These are phyloP conservation scores for Paramecium octaurelia DNA, from an alignment of 73 alveolate species.

Conservation along the genomic window DNA sequence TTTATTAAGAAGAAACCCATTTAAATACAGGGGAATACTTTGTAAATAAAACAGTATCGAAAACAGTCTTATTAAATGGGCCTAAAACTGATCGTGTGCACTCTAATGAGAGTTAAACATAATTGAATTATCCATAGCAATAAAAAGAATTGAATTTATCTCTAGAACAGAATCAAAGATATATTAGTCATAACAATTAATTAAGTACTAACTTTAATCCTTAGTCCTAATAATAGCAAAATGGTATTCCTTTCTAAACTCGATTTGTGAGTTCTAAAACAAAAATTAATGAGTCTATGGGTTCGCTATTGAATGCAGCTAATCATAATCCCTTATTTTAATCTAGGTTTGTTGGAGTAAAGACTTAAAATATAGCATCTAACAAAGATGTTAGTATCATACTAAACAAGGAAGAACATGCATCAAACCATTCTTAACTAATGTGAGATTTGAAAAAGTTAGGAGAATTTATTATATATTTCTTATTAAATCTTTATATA, in stretches of 20 bases:
- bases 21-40: neutral
- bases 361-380: neutral
- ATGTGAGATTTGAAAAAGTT: neutral
- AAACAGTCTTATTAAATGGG: neutral
- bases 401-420: neutral
- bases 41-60: neutral
- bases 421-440: neutral
- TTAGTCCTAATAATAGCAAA: neutral
- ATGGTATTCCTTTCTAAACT: neutral
- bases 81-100: neutral
- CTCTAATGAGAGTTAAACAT: neutral
- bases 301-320: neutral
- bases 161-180: neutral
- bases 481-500: neutral
- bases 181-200: neutral
- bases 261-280: conserved; percentile 1
- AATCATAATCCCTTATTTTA: neutral
- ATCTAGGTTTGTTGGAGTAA: neutral
- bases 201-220: neutral
- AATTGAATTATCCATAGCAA: neutral
- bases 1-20: conserved; percentile 21
- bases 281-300: neutral
- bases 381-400: neutral
- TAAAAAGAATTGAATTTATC: neutral
- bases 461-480: neutral